A percentile compares a stretch with the other conserved stretches of the same genome.
phyloP scores from a whole-genome alignment of 1,284 basidiomycete species.

The Leccinum angustisporum region DNA sequence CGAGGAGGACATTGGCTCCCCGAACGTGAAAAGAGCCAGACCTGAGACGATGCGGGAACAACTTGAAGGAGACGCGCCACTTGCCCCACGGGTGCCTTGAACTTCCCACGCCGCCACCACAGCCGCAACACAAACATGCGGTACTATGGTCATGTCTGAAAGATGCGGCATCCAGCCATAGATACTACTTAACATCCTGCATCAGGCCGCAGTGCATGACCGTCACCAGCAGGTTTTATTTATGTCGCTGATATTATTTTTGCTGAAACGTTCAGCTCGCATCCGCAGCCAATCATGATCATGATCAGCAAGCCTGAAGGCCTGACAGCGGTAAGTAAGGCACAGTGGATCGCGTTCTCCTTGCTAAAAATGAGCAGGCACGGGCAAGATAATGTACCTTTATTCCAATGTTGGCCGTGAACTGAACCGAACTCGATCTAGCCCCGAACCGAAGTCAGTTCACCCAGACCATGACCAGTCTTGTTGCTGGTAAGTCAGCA shows the following conservation, averaged over 20 bases:
- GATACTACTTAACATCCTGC: no score
- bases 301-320: not conserved
- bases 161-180: no score
- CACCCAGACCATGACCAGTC: no score
- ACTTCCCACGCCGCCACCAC: slow-evolving; percentile 29
- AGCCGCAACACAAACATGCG: slow-evolving; percentile 14
- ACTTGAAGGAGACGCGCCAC: not conserved
- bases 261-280: not conserved
- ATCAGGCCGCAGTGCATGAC: no score
- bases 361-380: not conserved
- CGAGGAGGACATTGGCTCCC: slow-evolving; percentile 24
- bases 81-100: not conserved
- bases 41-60: not conserved
- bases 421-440: not conserved
- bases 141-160: no score
- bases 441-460: no score
- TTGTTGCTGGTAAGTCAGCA: no score
- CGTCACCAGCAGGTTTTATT: not conserved
- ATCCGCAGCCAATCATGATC: not conserved
- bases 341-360: not conserved
- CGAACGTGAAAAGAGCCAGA: not conserved
- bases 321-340: not conserved
- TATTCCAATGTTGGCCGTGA: not conserved
- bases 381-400: not conserved
- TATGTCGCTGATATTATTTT: not conserved